Evolutionary conservation across 192 early-diverging fungal genomes (phyloP).

Genomic region (Coemansia sp.): DNA sequence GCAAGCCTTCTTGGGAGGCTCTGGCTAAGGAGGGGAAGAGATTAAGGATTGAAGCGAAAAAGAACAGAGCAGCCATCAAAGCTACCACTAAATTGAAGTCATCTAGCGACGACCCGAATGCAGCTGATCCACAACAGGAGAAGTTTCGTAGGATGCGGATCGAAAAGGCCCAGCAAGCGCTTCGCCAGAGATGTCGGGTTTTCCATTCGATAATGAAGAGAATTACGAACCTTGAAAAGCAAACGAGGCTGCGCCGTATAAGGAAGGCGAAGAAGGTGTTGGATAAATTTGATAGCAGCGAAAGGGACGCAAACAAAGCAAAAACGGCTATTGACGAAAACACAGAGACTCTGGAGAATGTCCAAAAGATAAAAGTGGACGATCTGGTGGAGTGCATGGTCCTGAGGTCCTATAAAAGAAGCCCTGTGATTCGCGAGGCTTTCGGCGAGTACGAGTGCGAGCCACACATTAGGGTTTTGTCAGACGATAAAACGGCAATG

Average conservation of each 20-base stretch:
- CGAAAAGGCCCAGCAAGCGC: conserved; percentile 15
- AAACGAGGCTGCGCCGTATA: conserved; percentile 6
- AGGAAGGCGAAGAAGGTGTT: not conserved
- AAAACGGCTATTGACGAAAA: not conserved
- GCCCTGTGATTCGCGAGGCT: not conserved
- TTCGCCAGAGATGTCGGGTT: not conserved
- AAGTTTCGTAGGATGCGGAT: conserved; percentile 14
- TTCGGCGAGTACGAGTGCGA: conserved; percentile 2
- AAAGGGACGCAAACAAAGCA: not conserved
- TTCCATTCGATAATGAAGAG: conserved; percentile 3
- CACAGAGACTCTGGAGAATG: conserved; percentile 2
- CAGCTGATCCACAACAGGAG: not conserved
- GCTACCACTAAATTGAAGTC: not conserved
- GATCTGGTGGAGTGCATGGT: conserved; percentile 19
- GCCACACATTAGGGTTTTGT: not conserved
- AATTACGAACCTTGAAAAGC: conserved; percentile 14
- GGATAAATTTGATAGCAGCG: not conserved
- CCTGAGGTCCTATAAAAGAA: conserved; percentile 11
- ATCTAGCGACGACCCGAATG: too few relatives aligned
- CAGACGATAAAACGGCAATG: conserved; percentile 8
- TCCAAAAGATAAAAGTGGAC: not conserved
- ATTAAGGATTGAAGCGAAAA: conserved; percentile 13
- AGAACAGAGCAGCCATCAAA: conserved; percentile 1
- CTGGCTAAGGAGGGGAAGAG: conserved; percentile 15
- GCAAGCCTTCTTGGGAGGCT: conserved; percentile 18